Evolutionary conservation across 805 yeast genomes (phyloP), one percentile per base, ranked within the genome.

Genomic region (Saturnispora kantuleensis): DNA sequence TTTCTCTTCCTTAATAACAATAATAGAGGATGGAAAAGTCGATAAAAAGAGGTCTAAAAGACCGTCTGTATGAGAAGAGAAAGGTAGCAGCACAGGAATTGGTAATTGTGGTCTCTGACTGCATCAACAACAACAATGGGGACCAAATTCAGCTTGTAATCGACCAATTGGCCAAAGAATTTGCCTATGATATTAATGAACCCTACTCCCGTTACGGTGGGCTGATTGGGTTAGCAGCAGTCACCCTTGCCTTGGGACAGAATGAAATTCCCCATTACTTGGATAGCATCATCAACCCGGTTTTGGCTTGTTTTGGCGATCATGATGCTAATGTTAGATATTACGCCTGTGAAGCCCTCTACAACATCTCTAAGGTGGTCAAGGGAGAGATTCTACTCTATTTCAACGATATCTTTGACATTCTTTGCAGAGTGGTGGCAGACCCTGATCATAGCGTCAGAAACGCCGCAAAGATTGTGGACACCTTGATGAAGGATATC

Each of bases 261-360:
- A 77, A 77, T 52, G 90, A 89, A 39, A 86, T 93, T 31, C 93
- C 96, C 0, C 68, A 69, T 46, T 90, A 86, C 56, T 64, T 93
- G 40, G 93, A 86, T 47, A 84, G 79, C 43, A 88, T 93, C 46
- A 77, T 93, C 50, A 93, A 86, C 49, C 97, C 98, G 0, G 95
- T 93, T 11, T 69, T 93, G 54, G 90, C 96, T 0, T 90, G 97
- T 47, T 93, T 93, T 61, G 90, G 95, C 41, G 98, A 93, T 57
- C 96, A 93, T 48, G 96, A 93, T 60, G 90, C 96, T n/a, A 77
- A 95, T 52, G 98, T 93, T 8, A 72, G 98, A 44, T 93, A 93
- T 57, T 93, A 88, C 61, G 97, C 98, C 0, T 93, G 97, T 66
- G 98, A 93, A 58, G 83, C 95, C 39, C 70, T 93, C 49, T 93